Evolutionary conservation across 768 basidiomycete species (phyloP).

Genomic region (Russula earlei): DNA sequence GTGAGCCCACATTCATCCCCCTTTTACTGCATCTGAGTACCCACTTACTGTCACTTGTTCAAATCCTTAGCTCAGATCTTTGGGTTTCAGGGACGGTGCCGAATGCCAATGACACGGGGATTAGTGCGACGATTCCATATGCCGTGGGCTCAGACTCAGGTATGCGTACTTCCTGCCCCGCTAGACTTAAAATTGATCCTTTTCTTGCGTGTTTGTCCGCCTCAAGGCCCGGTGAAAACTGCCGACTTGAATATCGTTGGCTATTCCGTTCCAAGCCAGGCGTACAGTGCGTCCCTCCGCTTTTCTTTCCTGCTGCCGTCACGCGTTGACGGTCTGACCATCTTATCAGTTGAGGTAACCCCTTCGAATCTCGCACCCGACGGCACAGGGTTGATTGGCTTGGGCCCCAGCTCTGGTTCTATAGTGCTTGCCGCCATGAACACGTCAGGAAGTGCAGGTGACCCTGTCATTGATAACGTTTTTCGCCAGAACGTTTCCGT

Average conservation of each 20-base stretch:
- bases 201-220: background rate
- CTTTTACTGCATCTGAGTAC: background rate
- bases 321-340: background rate
- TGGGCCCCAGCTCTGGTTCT: constrained; percentile 51
- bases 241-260: constrained; percentile 38
- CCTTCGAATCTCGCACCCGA: constrained; percentile 25
- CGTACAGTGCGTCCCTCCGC: constrained; percentile 32
- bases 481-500: constrained; percentile 47
- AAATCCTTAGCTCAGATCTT: constrained; percentile 47
- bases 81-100: constrained; percentile 44
- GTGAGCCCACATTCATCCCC: constrained; percentile 19
- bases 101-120: constrained; percentile 31
- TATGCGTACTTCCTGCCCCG: background rate
- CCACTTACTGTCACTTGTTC: background rate
- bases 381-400: constrained; percentile 39
- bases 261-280: constrained; percentile 36
- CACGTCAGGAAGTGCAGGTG: constrained; percentile 36
- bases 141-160: constrained; percentile 39
- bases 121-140: constrained; percentile 37
- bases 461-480: constrained; percentile 53
- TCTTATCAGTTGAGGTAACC: constrained; percentile 32
- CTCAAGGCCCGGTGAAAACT: constrained; percentile 34
- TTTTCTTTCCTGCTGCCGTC: background rate
- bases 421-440: constrained; percentile 29
- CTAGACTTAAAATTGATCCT: background rate